Evolutionary conservation across 768 basidiomycete genomes (phyloP), one percentile per base, ranked within the genome.

Genomic region (Leucosporidium yakuticum): DNA sequence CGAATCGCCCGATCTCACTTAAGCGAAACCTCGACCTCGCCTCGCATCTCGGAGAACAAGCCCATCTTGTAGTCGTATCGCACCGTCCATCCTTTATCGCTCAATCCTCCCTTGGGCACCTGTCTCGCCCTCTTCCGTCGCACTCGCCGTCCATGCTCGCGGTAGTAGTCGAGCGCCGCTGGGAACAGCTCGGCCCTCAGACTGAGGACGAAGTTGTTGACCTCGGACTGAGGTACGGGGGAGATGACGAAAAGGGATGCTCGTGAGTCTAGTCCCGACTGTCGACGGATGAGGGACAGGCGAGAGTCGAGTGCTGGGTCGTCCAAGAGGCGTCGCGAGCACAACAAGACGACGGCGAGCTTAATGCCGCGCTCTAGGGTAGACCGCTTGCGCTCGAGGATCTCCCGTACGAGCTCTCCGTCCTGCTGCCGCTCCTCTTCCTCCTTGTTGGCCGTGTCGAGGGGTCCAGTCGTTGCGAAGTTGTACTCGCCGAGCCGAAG

Each of bases 21-120:
- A 68, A 95, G 81, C 1, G 94, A 91, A 14, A 92, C 87, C 74
- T 97, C 93, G 67, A 90, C 85, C 78, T 98, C 95, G 19, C 90
- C 86, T 66, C 94, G 81, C 76, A 97, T 92, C 79, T 99, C 95
- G 0, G 95, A 92, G 78, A 97, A 98, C 74, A 89, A 88, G 0
- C 89, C 96, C 84, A 94, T 89, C 80, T 98, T 99, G 82, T 92
- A 98, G 77, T 97, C 94, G 76, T 97, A 97, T 36, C 96, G 82
- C 25, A 95, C 92, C 0, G 89, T 91, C 95, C 94, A 99, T 0
- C 94, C 94, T 78, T 91, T 87, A 1, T 88, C 84, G 34, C 89
- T 67, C 53, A 73, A 48, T 2, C 66, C 54, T 2, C 72, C 72
- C 36, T 58, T 62, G 6, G 56, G 51, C 1, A 54, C 54, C n/a